A percentile compares a stretch with the other conserved stretches of the same genome.
Evolutionary conservation across 108 stramenopile genomes (phyloP).

Genomic region (Cyclostephanos tholiformis): DNA sequence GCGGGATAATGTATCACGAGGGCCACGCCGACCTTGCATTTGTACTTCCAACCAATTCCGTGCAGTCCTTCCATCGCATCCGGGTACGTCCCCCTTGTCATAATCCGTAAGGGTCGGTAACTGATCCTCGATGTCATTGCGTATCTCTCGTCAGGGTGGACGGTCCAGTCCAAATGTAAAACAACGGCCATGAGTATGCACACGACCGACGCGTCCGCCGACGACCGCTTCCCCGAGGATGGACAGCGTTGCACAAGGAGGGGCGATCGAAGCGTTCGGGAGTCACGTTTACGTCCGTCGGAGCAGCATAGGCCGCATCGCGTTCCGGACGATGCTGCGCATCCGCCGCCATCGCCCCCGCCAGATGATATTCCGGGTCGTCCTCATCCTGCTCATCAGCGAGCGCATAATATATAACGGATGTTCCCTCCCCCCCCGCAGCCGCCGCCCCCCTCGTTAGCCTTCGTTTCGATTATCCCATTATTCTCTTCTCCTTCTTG

Average conservation of each 20-base stretch:
- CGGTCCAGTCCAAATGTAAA: slow-evolving; percentile 75
- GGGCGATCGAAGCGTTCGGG: slow-evolving; percentile 48
- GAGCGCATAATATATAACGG: background rate
- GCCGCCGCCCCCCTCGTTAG: no score
- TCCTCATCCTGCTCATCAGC: background rate
- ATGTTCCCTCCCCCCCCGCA: no score
- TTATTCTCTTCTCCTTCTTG: no score
- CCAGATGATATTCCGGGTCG: background rate
- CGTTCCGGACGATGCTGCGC: background rate
- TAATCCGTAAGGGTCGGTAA: slow-evolving; percentile 58
- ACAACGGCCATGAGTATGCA: slow-evolving; percentile 90
- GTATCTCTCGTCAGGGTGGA: slow-evolving; percentile 68
- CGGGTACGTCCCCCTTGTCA: slow-evolving; percentile 47
- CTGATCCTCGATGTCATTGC: slow-evolving; percentile 57
- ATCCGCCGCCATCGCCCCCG: background rate
- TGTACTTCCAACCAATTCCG: slow-evolving; percentile 49
- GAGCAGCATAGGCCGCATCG: slow-evolving; percentile 26
- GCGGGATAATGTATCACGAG: slow-evolving; percentile 52
- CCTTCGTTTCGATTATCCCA: no score
- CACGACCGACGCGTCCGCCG: slow-evolving; percentile 83
- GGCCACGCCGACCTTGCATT: slow-evolving; percentile 50
- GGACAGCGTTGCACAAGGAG: slow-evolving; percentile 62
- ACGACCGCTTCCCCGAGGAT: slow-evolving; percentile 82
- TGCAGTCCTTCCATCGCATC: slow-evolving; percentile 55
- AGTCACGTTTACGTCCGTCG: slow-evolving; percentile 19